A percentile compares a stretch with the other conserved stretches of the same genome.
These are phyloP conservation scores for Malassezia obtusa DNA, from an alignment of 1,284 basidiomycete species.

Conservation along the genomic window DNA sequence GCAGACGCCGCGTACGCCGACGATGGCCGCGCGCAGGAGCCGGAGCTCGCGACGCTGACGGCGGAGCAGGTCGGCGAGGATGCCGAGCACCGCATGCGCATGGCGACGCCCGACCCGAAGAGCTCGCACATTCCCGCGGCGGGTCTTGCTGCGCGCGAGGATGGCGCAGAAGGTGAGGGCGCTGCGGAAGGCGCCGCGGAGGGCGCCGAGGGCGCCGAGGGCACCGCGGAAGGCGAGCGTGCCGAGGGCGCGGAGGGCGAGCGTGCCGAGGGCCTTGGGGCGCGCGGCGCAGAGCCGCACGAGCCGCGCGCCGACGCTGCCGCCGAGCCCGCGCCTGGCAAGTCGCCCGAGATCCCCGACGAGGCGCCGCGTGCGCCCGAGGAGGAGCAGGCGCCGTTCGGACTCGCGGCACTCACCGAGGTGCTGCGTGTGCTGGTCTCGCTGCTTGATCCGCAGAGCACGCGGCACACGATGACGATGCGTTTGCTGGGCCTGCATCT, in stretches of 20 bases:
- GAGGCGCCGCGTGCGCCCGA: background rate
- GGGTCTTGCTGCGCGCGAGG: constrained; percentile 25
- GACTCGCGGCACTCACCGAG: constrained; percentile 83
- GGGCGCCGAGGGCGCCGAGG: constrained; percentile 2
- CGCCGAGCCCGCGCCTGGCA: background rate
- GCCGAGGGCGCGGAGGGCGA: background rate
- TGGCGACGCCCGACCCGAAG: constrained; percentile 48
- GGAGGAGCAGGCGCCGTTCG: constrained; percentile 55
- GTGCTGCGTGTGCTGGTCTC: constrained; percentile 87
- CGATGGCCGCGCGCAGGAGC: constrained; percentile 20
- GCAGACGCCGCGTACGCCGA: constrained; percentile 36
- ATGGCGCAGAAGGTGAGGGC: constrained; percentile 1
- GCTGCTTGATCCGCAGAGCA: constrained; percentile 84
- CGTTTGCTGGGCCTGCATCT: constrained; percentile 78
- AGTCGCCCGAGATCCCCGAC: background rate
- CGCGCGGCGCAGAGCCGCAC: background rate
- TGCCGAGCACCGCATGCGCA: constrained; percentile 27
- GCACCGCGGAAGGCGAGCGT: background rate
- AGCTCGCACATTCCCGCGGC: constrained; percentile 40
- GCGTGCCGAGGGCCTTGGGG: background rate
- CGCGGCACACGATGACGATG: constrained; percentile 91
- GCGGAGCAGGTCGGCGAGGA: constrained; percentile 31
- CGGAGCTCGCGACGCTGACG: constrained; percentile 34
- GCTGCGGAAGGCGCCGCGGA: constrained; percentile 8
- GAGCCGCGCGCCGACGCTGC: background rate